Evolutionary conservation across 768 basidiomycete genomes (phyloP).

Genomic region (Mycena latifolia): DNA sequence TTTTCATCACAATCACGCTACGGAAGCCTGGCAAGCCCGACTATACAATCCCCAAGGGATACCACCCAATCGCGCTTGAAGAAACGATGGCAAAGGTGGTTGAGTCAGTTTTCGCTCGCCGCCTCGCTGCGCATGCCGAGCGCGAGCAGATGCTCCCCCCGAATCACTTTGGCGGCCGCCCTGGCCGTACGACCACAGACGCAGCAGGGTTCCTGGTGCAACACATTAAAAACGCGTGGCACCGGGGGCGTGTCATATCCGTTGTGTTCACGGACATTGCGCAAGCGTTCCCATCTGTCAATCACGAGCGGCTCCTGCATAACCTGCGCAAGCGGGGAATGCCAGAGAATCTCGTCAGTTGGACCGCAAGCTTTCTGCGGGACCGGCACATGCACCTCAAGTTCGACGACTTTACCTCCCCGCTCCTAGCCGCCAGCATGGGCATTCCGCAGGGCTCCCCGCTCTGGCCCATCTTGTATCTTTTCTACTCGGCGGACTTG

Average conservation of each 20-base stretch:
- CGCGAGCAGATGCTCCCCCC: conserved; percentile 3
- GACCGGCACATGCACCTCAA: conserved; percentile 35
- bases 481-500: conserved; percentile 45
- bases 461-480: conserved; percentile 44
- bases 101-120: conserved; percentile 19
- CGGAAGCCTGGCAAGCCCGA: conserved; percentile 22
- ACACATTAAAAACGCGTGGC: conserved; percentile 27
- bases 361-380: conserved; percentile 32
- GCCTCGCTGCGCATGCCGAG: conserved; percentile 16
- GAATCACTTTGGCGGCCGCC: conserved; percentile 34
- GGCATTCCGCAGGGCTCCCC: too few relatives aligned
- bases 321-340: conserved; percentile 29
- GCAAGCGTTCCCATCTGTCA: too few relatives aligned
- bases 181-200: conserved; percentile 33
- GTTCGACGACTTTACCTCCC: conserved; percentile 43
- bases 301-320: too few relatives aligned
- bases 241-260: too few relatives aligned
- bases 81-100: conserved; percentile 33
- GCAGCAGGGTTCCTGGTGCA: conserved; percentile 28
- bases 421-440: too few relatives aligned
- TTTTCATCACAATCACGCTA: conserved; percentile 42
- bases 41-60: background rate
- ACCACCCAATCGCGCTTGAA: conserved; percentile 35
- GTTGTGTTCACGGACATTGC: too few relatives aligned
- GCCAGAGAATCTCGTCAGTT: conserved; percentile 29